phyloP scores from a whole-genome alignment of 1,139 yeast species.

The Protomyces pachydermus region DNA sequence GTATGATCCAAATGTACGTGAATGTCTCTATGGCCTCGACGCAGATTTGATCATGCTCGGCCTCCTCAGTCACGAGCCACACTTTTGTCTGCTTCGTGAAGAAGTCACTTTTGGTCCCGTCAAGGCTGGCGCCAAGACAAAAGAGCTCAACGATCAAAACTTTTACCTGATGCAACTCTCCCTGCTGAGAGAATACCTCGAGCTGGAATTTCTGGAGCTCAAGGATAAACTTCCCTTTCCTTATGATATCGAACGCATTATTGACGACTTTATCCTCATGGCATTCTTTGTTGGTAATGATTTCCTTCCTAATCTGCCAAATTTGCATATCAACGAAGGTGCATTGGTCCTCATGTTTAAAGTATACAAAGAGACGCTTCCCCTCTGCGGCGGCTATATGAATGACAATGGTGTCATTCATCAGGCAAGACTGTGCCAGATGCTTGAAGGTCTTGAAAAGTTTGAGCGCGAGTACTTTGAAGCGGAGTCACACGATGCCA shows the following conservation, averaged over 20 bases:
- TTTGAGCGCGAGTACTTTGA: slow-evolving; percentile 55
- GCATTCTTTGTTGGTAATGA: slow-evolving; percentile 96
- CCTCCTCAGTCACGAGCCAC: slow-evolving; percentile 92
- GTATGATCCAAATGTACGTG: slow-evolving; percentile 83
- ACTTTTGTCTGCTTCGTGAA: slow-evolving; percentile 88
- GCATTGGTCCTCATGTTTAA: slow-evolving; percentile 87
- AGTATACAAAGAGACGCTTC: slow-evolving; percentile 77
- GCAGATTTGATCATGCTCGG: slow-evolving; percentile 97
- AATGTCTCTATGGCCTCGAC: slow-evolving; percentile 93
- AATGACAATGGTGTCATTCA: slow-evolving; percentile 79
- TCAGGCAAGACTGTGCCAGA: slow-evolving; percentile 60
- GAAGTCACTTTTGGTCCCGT: slow-evolving; percentile 80
- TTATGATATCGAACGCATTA: slow-evolving; percentile 77
- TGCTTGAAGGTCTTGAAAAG: slow-evolving; percentile 78
- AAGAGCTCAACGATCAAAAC: slow-evolving; percentile 63
- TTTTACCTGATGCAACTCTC: slow-evolving; percentile 81
- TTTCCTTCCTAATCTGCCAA: slow-evolving; percentile 96
- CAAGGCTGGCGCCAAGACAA: slow-evolving; percentile 45
- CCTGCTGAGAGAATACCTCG: slow-evolving; percentile 81
- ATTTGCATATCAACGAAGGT: slow-evolving; percentile 86
- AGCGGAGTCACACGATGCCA: slow-evolving; percentile 67
- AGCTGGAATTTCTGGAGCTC: slow-evolving; percentile 73
- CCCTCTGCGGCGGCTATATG: slow-evolving; percentile 73
- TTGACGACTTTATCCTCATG: slow-evolving; percentile 89
- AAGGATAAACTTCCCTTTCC: slow-evolving; percentile 56